These are phyloP conservation scores for Paraphoma chrysanthemicola DNA, from an alignment of 2,329 filamentous ascomycete species.

Conservation along the genomic window DNA sequence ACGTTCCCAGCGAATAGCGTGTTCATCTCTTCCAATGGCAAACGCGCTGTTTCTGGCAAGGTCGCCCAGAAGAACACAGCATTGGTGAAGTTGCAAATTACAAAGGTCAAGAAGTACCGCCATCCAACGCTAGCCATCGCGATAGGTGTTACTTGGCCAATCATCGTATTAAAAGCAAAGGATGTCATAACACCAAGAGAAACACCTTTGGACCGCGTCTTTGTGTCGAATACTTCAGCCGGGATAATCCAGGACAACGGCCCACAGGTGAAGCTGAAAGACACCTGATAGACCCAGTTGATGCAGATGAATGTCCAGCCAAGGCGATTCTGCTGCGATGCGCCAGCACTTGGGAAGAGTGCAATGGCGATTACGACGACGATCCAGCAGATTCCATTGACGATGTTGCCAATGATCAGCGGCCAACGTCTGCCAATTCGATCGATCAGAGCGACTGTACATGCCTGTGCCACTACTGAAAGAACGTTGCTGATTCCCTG, in stretches of 20 bases:
- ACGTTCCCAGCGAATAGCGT: conserved; percentile 57
- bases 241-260: conserved; percentile 68
- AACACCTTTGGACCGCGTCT: conserved; percentile 74
- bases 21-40: conserved; percentile 71
- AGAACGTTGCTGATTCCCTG: conserved; percentile 75
- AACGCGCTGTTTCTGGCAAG: conserved; percentile 67
- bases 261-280: conserved; percentile 71
- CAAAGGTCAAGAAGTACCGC: conserved; percentile 64
- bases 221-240: conserved; percentile 76
- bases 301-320: conserved; percentile 75
- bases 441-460: conserved; percentile 72
- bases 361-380: conserved; percentile 57
- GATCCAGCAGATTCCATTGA: not conserved
- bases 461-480: conserved; percentile 69
- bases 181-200: conserved; percentile 73
- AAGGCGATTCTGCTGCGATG: conserved; percentile 59
- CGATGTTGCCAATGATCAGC: conserved; percentile 63
- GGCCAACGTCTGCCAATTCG: conserved; percentile 72
- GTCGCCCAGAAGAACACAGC: conserved; percentile 69
- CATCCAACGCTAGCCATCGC: conserved; percentile 61
- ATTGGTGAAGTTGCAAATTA: conserved; percentile 69
- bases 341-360: conserved; percentile 63
- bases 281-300: conserved; percentile 81
- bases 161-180: conserved; percentile 78
- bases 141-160: conserved; percentile 69